A percentile compares a stretch with the other conserved stretches of the same genome.
Conservation (phyloP, 73 alveolate species). For the Paramecium octaurelia region DNA sequence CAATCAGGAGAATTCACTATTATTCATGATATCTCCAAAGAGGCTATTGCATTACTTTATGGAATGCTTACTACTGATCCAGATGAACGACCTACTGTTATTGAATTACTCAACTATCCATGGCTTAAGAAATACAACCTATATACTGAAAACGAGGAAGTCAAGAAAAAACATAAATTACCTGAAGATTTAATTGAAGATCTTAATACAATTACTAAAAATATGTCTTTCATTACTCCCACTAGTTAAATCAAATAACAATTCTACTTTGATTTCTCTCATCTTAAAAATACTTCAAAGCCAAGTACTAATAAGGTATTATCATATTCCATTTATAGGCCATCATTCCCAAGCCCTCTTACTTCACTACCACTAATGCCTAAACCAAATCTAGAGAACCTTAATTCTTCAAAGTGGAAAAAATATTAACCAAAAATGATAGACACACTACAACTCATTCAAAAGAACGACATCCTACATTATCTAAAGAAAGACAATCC, state of each 20-base stretch:
- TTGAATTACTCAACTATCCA: slow-evolving; percentile 38
- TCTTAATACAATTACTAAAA: slow-evolving; percentile 26
- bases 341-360: slow-evolving; percentile 13
- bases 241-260: slow-evolving; percentile 10
- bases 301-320: neutral
- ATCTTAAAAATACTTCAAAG: neutral
- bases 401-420: slow-evolving; percentile 34
- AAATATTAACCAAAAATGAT: neutral
- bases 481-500: slow-evolving; percentile 45
- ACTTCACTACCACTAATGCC: slow-evolving; percentile 37
- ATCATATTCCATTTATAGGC: neutral
- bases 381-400: slow-evolving; percentile 6
- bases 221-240: slow-evolving; percentile 28
- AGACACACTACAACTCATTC: slow-evolving; percentile 21
- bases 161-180: neutral
- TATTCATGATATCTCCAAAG: slow-evolving; percentile 54
- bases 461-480: neutral
- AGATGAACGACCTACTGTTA: slow-evolving; percentile 56
- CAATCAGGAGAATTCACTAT: slow-evolving; percentile 61
- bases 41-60: slow-evolving; percentile 45
- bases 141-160: neutral
- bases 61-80: slow-evolving; percentile 66
- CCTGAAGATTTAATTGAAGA: slow-evolving; percentile 39
- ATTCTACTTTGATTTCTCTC: slow-evolving; percentile 32
- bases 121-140: slow-evolving; percentile 4